Evolutionary conservation across 2,329 filamentous ascomycete genomes (phyloP).

Genomic region (Colletotrichum tabaci): DNA sequence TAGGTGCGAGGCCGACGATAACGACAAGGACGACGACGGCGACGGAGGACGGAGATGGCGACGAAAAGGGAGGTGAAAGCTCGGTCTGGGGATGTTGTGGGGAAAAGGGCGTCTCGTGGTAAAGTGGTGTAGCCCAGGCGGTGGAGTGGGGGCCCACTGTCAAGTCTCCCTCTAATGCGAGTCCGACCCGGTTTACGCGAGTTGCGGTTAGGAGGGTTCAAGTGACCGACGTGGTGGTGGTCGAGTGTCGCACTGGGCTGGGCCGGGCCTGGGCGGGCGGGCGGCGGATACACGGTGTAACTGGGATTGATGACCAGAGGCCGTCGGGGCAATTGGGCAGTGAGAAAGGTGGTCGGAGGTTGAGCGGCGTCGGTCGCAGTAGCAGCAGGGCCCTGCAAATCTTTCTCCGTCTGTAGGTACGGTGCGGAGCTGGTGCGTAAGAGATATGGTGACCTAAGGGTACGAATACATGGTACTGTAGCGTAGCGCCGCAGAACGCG

Average conservation of each 20-base stretch:
- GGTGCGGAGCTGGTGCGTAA: slow-evolving; percentile 25
- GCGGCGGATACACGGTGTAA: slow-evolving; percentile 40
- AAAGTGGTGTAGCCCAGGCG: slow-evolving; percentile 41
- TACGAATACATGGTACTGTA: neutral
- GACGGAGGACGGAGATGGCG: slow-evolving; percentile 32
- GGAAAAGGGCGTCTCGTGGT: slow-evolving; percentile 42
- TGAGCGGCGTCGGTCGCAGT: slow-evolving; percentile 8
- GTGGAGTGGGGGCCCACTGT: slow-evolving; percentile 42
- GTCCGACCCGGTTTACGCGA: slow-evolving; percentile 32
- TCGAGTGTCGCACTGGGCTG: slow-evolving; percentile 38
- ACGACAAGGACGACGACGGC: slow-evolving; percentile 31
- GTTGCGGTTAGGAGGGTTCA: slow-evolving; percentile 1
- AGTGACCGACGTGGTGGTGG: neutral
- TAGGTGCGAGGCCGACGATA: slow-evolving; percentile 26
- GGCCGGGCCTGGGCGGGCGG: slow-evolving; percentile 21
- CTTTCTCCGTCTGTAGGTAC: slow-evolving; percentile 12
- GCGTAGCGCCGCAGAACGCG: slow-evolving; percentile 30
- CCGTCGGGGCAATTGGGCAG: slow-evolving; percentile 37
- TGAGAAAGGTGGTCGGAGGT: slow-evolving; percentile 12
- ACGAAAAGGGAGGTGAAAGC: slow-evolving; percentile 42
- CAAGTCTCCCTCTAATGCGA: slow-evolving; percentile 40
- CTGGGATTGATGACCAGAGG: slow-evolving; percentile 28
- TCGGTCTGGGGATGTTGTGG: slow-evolving; percentile 43
- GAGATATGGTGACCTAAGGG: slow-evolving; percentile 27
- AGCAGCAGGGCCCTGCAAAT: slow-evolving; percentile 13